These are phyloP conservation scores for Zasmidium angulare DNA, from an alignment of 2,329 filamentous ascomycete species.

Conservation along the genomic window DNA sequence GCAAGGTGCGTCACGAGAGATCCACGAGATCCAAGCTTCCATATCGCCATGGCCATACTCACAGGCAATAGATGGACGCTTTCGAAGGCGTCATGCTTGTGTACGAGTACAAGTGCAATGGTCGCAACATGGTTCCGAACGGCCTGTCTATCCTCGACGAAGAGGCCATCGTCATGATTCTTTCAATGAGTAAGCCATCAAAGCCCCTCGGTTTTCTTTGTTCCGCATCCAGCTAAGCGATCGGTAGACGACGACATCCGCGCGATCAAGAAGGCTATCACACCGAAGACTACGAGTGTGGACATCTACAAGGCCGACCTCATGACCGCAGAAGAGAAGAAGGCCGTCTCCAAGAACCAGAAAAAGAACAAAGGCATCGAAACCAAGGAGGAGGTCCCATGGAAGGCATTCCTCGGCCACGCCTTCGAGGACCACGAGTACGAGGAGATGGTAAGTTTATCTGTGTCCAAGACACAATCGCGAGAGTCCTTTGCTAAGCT, in stretches of 20 bases:
- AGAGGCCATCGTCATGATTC: slow-evolving; percentile 11
- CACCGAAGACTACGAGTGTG: slow-evolving; percentile 7
- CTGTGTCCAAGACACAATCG: not conserved
- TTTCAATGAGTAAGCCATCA: slow-evolving; percentile 8
- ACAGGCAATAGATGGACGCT: not conserved
- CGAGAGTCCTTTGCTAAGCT: not conserved
- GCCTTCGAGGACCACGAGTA: slow-evolving; percentile 15
- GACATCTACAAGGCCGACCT: slow-evolving; percentile 21
- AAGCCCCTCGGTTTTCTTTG: too few relatives aligned
- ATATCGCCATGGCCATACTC: not conserved
- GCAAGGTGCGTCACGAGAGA: not conserved
- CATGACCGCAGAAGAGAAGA: slow-evolving; percentile 10
- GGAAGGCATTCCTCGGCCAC: slow-evolving; percentile 14
- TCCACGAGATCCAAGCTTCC: too few relatives aligned
- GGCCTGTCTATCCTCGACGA: slow-evolving; percentile 13
- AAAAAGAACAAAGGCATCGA: not conserved
- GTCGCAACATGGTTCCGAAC: slow-evolving; percentile 15
- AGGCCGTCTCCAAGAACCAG: not conserved
- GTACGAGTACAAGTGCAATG: slow-evolving; percentile 19
- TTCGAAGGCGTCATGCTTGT: slow-evolving; percentile 3
- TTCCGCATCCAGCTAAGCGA: too few relatives aligned
- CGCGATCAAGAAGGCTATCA: slow-evolving; percentile 13
- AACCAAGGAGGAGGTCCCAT: slow-evolving; percentile 13
- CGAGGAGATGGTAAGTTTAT: slow-evolving; percentile 10
- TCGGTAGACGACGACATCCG: slow-evolving; percentile 18